Conservation (phyloP, 148 eudicot genomes). For the Chenopodium berlandieri region DNA sequence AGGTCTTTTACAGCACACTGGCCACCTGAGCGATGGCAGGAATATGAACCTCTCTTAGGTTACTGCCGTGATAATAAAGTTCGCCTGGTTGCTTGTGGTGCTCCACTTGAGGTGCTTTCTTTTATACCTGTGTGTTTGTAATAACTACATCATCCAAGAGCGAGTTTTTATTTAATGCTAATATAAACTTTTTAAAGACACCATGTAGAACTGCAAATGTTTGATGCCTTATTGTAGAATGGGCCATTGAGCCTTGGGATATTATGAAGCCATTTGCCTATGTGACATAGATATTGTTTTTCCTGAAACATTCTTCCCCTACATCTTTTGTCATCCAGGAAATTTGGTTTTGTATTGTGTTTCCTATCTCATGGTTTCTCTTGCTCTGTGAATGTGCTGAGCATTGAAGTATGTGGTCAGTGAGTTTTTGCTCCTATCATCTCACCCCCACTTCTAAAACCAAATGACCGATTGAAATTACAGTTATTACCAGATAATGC, state of each 20-base stretch:
- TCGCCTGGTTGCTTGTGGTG: slow-evolving; percentile 83
- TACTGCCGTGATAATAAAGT: slow-evolving; percentile 80
- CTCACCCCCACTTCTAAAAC: not conserved
- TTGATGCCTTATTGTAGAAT: not conserved
- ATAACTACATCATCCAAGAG: not conserved
- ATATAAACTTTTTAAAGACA: not conserved
- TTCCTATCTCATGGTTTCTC: not conserved
- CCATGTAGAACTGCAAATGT: not conserved
- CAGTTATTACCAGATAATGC: not conserved
- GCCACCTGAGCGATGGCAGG: slow-evolving; percentile 92
- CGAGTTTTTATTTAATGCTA: not conserved
- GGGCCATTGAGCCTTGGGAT: too few species aligned
- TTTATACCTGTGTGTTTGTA: too few species aligned
- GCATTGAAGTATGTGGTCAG: not conserved
- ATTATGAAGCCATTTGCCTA: slow-evolving; percentile 8
- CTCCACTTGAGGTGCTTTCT: slow-evolving; percentile 79
- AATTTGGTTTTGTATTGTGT: not conserved
- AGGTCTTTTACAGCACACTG: slow-evolving; percentile 69
- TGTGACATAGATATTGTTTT: not conserved
- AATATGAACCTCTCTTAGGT: slow-evolving; percentile 75
- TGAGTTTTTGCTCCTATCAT: not conserved
- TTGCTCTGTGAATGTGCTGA: not conserved
- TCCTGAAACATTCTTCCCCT: not conserved
- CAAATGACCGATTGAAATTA: not conserved
- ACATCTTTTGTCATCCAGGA: not conserved